Conservation (phyloP, 2,329 filamentous ascomycete genomes). For the Colletotrichum magnum region DNA sequence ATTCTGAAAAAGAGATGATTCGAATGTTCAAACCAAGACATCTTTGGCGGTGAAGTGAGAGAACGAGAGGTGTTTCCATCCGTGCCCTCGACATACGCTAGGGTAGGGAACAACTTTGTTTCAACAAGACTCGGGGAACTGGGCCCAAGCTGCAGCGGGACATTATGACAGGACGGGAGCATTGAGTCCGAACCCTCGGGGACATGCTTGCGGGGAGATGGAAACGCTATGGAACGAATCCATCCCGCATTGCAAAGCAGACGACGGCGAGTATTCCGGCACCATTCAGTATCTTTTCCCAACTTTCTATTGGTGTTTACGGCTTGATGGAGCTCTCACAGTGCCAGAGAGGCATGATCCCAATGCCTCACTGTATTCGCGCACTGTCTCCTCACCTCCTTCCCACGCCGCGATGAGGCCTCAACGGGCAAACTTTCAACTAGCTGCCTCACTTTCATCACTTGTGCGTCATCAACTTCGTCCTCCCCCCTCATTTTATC, state of each 20-base stretch:
- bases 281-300: too few relatives aligned
- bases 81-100: not conserved
- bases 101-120: not conserved
- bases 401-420: constrained; percentile 9
- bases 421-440: constrained; percentile 29
- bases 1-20: constrained; percentile 9
- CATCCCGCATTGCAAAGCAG: not conserved
- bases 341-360: not conserved
- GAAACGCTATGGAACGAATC: not conserved
- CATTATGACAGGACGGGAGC: constrained; percentile 1
- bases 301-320: not conserved
- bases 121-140: constrained; percentile 3
- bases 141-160: constrained; percentile 14
- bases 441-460: constrained; percentile 27
- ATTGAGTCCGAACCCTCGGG: not conserved
- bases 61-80: not conserved
- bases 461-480: constrained; percentile 35
- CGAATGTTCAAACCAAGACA: constrained; percentile 7
- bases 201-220: not conserved
- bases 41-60: not conserved
- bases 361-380: not conserved
- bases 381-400: constrained; percentile 19
- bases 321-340: not conserved
- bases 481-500: not conserved
- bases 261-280: too few relatives aligned